A percentile compares a stretch with the other conserved stretches of the same genome.
Evolutionary conservation across 2,329 filamentous ascomycete genomes (phyloP).

Genomic region (Aureobasidium sp.): DNA sequence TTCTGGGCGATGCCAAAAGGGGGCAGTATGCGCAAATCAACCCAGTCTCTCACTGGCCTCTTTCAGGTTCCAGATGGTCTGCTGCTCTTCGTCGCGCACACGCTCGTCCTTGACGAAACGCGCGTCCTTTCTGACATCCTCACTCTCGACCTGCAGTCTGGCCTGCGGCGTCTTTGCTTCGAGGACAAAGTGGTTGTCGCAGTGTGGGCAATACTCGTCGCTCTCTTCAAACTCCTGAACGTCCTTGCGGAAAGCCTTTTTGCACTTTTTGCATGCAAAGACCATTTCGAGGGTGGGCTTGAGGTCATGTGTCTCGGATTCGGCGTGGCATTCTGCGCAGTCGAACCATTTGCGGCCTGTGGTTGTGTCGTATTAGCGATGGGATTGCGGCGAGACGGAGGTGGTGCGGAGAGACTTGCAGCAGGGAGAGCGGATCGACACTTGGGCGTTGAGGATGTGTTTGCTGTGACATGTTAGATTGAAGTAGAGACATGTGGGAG

Average conservation of each 20-base stretch:
- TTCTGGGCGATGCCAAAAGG: background rate
- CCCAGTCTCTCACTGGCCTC: conserved; percentile 68
- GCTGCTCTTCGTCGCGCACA: conserved; percentile 48
- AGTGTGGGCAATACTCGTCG: conserved; percentile 98
- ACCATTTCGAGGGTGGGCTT: conserved; percentile 74
- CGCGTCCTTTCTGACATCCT: conserved; percentile 75
- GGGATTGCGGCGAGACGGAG: background rate
- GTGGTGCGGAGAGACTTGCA: conserved; percentile 50
- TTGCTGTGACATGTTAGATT: conserved; percentile 51
- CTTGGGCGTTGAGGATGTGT: conserved; percentile 96
- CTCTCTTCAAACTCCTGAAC: conserved; percentile 86
- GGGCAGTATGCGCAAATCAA: conserved; percentile 33
- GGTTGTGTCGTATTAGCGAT: conserved; percentile 3
- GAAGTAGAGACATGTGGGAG: background rate
- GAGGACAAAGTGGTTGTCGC: conserved; percentile 96
- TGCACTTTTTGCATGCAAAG: conserved; percentile 98
- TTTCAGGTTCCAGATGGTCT: conserved; percentile 68
- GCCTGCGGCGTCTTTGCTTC: conserved; percentile 80
- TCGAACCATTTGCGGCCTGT: conserved; percentile 95
- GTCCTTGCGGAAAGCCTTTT: conserved; percentile 95
- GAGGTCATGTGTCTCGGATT: conserved; percentile 66
- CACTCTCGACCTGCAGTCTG: conserved; percentile 77
- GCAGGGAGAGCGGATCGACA: conserved; percentile 89
- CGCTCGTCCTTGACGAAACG: conserved; percentile 90
- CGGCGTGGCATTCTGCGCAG: conserved; percentile 87